phyloP scores from a whole-genome alignment of 2,329 filamentous ascomycete species.

The Hypoxylon sp. region DNA sequence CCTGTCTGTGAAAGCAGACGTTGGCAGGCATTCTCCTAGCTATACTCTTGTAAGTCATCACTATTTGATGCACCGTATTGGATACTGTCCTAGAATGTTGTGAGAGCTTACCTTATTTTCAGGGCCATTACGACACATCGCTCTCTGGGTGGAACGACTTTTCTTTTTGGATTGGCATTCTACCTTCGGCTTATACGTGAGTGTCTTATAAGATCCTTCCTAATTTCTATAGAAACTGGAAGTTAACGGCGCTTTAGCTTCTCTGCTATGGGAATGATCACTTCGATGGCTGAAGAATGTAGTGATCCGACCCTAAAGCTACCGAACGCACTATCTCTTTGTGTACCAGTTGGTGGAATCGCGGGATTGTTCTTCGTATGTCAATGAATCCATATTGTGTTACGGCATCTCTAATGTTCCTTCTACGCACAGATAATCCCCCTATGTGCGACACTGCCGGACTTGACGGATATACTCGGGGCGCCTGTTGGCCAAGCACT shows the following conservation, averaged over 20 bases:
- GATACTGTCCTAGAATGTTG: not conserved
- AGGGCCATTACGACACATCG: conserved; percentile 69
- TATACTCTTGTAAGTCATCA: conserved; percentile 61
- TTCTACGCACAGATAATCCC: conserved; percentile 61
- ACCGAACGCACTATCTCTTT: conserved; percentile 66
- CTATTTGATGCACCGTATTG: not conserved
- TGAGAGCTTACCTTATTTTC: conserved; percentile 1
- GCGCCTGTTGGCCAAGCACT: conserved; percentile 68
- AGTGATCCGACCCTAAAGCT: conserved; percentile 66
- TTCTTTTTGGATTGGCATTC: conserved; percentile 74
- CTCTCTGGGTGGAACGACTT: conserved; percentile 72
- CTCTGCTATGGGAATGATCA: conserved; percentile 73
- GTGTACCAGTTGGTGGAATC: conserved; percentile 67
- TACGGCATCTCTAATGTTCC: not conserved
- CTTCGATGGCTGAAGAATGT: conserved; percentile 74
- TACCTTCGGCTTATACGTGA: conserved; percentile 69
- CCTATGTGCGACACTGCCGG: conserved; percentile 63
- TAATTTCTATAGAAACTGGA: not conserved
- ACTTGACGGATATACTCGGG: conserved; percentile 60
- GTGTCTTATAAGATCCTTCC: conserved; percentile 25
- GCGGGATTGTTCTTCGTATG: conserved; percentile 68
- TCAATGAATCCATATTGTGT: not conserved
- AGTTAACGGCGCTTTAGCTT: conserved; percentile 57
- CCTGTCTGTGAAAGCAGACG: conserved; percentile 68
- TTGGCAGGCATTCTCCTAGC: conserved; percentile 65